phyloP scores from a whole-genome alignment of 306 rosid genomes.

The Sesbania bispinosa region DNA sequence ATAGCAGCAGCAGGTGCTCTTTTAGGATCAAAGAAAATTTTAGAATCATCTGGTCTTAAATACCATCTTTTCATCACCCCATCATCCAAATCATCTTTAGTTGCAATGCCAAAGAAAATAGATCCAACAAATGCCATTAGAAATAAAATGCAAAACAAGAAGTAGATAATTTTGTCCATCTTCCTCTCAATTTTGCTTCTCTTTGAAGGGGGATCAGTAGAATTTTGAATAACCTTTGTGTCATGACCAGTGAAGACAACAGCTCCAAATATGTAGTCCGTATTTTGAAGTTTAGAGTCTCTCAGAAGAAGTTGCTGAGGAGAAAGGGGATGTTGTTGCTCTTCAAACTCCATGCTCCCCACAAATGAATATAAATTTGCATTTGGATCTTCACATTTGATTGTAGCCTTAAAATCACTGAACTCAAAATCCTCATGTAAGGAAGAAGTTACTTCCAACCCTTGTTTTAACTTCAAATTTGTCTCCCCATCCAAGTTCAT shows the following conservation, averaged over 20 bases:
- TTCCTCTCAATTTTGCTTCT: constrained; percentile 90
- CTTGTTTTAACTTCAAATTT: constrained; percentile 84
- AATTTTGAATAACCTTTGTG: constrained; percentile 91
- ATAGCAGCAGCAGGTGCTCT: constrained; percentile 55
- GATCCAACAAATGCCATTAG: constrained; percentile 81
- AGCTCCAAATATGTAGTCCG: constrained; percentile 76
- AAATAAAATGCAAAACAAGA: constrained; percentile 63
- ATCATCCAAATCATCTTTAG: constrained; percentile 60
- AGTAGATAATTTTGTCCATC: constrained; percentile 84
- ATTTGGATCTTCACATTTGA: constrained; percentile 95
- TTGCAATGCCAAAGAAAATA: constrained; percentile 66
- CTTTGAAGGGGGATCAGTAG: constrained; percentile 80
- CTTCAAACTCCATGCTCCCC: constrained; percentile 70
- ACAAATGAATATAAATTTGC: constrained; percentile 84
- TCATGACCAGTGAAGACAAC: constrained; percentile 86
- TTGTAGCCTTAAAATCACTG: constrained; percentile 48
- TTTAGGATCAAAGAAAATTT: constrained; percentile 74
- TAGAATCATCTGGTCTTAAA: constrained; percentile 75
- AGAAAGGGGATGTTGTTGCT: constrained; percentile 59
- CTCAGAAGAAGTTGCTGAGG: constrained; percentile 90
- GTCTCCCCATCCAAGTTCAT: constrained; percentile 99
- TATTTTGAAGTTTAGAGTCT: constrained; percentile 93
- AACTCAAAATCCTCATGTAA: constrained; percentile 52
- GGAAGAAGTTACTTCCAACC: constrained; percentile 69
- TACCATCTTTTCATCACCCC: constrained; percentile 83